Evolutionary conservation across 768 basidiomycete genomes (phyloP).

Genomic region (Lentinula sp.): DNA sequence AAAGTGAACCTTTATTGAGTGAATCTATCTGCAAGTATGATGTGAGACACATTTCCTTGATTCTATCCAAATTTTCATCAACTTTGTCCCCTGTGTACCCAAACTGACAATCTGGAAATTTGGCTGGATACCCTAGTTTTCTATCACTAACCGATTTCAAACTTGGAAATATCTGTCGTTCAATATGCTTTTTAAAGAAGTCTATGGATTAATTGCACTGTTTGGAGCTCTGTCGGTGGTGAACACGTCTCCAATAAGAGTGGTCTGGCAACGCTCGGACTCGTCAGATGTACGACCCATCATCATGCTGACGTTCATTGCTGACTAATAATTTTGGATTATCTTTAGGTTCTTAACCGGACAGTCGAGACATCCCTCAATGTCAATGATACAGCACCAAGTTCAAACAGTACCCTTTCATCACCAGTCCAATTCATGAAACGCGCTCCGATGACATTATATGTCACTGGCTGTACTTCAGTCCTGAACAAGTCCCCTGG

Average conservation of each 20-base stretch:
- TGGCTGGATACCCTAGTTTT: neutral
- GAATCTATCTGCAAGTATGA: too few relatives aligned
- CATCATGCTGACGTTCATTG: too few relatives aligned
- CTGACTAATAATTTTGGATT: neutral
- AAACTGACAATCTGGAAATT: neutral
- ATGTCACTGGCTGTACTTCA: neutral
- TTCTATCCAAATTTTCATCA: too few relatives aligned
- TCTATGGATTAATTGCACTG: neutral
- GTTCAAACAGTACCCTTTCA: neutral
- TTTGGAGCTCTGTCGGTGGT: neutral
- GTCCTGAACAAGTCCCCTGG: neutral
- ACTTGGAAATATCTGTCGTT: neutral
- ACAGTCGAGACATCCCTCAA: neutral
- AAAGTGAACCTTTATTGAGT: too few relatives aligned
- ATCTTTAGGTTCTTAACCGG: neutral
- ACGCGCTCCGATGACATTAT: neutral
- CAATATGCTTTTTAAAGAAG: neutral
- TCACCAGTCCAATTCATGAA: neutral
- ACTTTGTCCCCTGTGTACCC: too few relatives aligned
- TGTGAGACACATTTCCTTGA: too few relatives aligned
- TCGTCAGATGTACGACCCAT: neutral
- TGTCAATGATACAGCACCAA: neutral
- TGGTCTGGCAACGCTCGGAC: neutral
- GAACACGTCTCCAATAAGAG: neutral
- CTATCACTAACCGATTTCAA: too few relatives aligned